Conservation (phyloP, 768 basidiomycete genomes). For the Lentinula guzmanii region DNA sequence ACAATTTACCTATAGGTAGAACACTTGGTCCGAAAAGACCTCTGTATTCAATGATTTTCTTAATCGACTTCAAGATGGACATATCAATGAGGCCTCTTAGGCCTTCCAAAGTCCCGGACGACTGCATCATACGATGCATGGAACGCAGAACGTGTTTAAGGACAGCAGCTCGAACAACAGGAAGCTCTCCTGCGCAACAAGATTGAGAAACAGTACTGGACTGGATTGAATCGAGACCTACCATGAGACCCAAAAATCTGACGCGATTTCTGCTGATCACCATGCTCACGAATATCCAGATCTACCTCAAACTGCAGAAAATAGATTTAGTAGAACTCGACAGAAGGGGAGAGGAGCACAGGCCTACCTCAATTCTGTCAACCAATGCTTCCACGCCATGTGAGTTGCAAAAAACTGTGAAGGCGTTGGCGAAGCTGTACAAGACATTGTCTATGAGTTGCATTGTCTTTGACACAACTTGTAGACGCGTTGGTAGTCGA, state of each 20-base stretch:
- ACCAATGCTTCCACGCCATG: constrained; percentile 84
- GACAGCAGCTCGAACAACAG: constrained; percentile 71
- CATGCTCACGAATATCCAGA: constrained; percentile 53
- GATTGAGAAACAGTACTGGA: constrained; percentile 1
- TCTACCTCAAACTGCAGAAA: constrained; percentile 58
- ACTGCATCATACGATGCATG: constrained; percentile 96
- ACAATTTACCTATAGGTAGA: constrained; percentile 68
- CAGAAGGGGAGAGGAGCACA: neutral
- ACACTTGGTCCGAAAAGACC: constrained; percentile 83
- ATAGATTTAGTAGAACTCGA: constrained; percentile 2
- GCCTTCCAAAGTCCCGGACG: constrained; percentile 89
- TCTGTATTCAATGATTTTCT: constrained; percentile 81
- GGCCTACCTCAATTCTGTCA: constrained; percentile 75
- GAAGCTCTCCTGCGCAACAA: constrained; percentile 51
- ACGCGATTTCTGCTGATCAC: constrained; percentile 32
- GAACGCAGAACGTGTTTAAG: constrained; percentile 88
- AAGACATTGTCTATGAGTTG: constrained; percentile 89
- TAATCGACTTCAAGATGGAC: constrained; percentile 75
- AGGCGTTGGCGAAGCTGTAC: constrained; percentile 84
- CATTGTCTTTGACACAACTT: constrained; percentile 84
- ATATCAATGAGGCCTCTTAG: constrained; percentile 92
- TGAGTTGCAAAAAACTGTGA: constrained; percentile 78
- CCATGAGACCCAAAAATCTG: constrained; percentile 51
- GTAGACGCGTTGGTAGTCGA: constrained; percentile 57
- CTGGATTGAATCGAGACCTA: constrained; percentile 16